phyloP scores from a whole-genome alignment of 768 basidiomycete species.

The Naganishia vaughanmartiniae region DNA sequence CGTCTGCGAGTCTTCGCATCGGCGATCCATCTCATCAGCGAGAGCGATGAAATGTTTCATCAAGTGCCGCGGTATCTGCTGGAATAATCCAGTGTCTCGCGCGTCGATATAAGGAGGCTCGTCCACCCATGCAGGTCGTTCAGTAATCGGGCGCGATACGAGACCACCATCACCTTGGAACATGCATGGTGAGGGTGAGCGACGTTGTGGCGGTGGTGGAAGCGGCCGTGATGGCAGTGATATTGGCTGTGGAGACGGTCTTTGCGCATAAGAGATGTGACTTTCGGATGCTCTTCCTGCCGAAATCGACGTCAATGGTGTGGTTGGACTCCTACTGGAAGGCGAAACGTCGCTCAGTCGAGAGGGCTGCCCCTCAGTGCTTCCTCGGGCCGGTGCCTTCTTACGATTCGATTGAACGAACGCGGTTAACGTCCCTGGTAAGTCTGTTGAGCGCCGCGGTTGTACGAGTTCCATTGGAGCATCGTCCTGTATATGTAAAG shows the following conservation, averaged over 20 bases:
- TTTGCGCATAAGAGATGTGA: background rate
- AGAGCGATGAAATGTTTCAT: background rate
- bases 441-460: background rate
- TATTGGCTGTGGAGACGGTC: background rate
- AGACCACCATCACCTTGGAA: background rate
- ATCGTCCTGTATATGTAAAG: background rate
- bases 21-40: conserved; percentile 4
- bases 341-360: background rate
- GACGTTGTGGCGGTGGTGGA: background rate
- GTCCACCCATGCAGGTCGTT: conserved; percentile 13
- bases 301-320: background rate
- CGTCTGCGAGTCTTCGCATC: background rate
- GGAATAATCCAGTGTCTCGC: background rate
- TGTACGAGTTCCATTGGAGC: background rate
- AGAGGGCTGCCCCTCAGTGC: too few species aligned
- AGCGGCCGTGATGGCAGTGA: background rate
- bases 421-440: background rate
- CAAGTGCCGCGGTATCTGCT: background rate
- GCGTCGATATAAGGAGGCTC: background rate
- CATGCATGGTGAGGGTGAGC: background rate
- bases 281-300: background rate
- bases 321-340: background rate
- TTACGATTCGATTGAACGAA: background rate
- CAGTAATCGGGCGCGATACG: background rate
- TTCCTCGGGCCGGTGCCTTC: background rate